Percentiles rank a stretch among this genome's conserved stretches.
phyloP scores from a whole-genome alignment of 1,139 yeast genomes.

The Saccharomycopsis hybrid region DNA sequence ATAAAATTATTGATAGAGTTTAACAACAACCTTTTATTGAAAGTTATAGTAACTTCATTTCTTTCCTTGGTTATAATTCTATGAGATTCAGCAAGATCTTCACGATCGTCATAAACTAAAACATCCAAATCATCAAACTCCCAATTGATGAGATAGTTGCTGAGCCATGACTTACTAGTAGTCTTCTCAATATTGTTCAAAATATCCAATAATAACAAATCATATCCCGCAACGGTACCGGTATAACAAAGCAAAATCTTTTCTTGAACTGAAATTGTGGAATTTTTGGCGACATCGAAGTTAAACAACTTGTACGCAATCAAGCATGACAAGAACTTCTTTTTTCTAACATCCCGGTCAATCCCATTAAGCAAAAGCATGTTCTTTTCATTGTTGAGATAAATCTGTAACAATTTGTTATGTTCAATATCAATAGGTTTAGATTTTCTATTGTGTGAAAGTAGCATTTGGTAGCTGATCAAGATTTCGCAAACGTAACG shows the following conservation, averaged over 20 bases:
- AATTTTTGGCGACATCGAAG: conserved; percentile 40
- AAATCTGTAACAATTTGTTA: conserved; percentile 53
- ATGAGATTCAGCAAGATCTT: conserved; percentile 20
- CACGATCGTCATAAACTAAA: conserved; percentile 27
- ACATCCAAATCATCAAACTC: conserved; percentile 21
- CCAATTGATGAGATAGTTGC: conserved; percentile 13
- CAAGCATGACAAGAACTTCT: conserved; percentile 39
- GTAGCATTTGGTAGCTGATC: conserved; percentile 24
- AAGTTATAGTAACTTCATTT: conserved; percentile 39
- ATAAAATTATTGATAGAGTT: conserved; percentile 41
- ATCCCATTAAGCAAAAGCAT: conserved; percentile 29
- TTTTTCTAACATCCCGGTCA: conserved; percentile 23
- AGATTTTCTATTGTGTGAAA: conserved; percentile 19
- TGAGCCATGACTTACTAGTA: conserved; percentile 50
- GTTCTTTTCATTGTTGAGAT: conserved; percentile 45
- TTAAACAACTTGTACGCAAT: conserved; percentile 40
- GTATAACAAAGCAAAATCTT: conserved; percentile 45
- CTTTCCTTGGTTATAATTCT: conserved; percentile 43
- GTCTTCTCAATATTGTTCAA: conserved; percentile 51
- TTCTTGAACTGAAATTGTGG: conserved; percentile 42
- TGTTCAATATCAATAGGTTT: conserved; percentile 19
- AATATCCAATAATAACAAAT: conserved; percentile 51
- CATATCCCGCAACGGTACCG: conserved; percentile 63
- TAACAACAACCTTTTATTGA: conserved; percentile 46
- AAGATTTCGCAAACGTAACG: conserved; percentile 36